A percentile compares a stretch with the other conserved stretches of the same genome.
phyloP scores from a whole-genome alignment of 768 basidiomycete genomes.

The Brasilioporus rufonigricans region DNA sequence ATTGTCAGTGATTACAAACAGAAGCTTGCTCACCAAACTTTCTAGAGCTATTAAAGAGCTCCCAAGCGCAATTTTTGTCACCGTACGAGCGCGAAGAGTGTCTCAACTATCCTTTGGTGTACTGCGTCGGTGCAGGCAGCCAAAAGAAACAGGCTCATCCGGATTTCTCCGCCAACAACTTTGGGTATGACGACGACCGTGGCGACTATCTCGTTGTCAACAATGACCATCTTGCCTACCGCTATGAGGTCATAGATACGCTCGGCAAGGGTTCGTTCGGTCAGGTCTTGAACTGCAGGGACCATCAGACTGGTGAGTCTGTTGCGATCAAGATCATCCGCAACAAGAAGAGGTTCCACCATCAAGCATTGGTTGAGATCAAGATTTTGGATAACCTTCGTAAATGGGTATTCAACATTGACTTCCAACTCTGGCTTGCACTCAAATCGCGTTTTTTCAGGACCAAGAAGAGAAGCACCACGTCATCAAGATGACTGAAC shows the following conservation, averaged over 20 bases:
- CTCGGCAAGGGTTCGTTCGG: slow-evolving; percentile 99
- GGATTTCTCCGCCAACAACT: slow-evolving; percentile 78
- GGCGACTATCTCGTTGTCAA: slow-evolving; percentile 93
- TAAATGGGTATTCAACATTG: slow-evolving; percentile 79
- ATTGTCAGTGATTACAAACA: slow-evolving; percentile 24
- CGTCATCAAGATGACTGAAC: slow-evolving; percentile 97
- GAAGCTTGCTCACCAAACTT: slow-evolving; percentile 6
- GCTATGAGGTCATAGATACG: slow-evolving; percentile 92
- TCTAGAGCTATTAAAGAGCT: slow-evolving; percentile 63
- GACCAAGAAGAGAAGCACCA: slow-evolving; percentile 96
- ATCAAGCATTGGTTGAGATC: slow-evolving; percentile 98
- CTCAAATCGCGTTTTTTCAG: slow-evolving; percentile 44
- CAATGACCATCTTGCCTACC: slow-evolving; percentile 92
- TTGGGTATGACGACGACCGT: slow-evolving; percentile 96
- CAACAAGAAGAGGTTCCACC: slow-evolving; percentile 98
- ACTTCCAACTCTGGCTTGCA: not conserved
- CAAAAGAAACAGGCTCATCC: slow-evolving; percentile 80
- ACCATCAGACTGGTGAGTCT: slow-evolving; percentile 93
- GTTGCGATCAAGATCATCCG: slow-evolving; percentile 99
- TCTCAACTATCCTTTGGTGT: slow-evolving; percentile 80
- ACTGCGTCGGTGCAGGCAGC: slow-evolving; percentile 75
- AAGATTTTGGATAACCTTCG: slow-evolving; percentile 95
- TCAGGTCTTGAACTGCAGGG: slow-evolving; percentile 93
- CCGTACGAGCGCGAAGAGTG: slow-evolving; percentile 91
- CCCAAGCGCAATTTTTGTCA: slow-evolving; percentile 70